Conservation (phyloP, 2,329 filamentous ascomycete genomes). For the Xylaria sp. region DNA sequence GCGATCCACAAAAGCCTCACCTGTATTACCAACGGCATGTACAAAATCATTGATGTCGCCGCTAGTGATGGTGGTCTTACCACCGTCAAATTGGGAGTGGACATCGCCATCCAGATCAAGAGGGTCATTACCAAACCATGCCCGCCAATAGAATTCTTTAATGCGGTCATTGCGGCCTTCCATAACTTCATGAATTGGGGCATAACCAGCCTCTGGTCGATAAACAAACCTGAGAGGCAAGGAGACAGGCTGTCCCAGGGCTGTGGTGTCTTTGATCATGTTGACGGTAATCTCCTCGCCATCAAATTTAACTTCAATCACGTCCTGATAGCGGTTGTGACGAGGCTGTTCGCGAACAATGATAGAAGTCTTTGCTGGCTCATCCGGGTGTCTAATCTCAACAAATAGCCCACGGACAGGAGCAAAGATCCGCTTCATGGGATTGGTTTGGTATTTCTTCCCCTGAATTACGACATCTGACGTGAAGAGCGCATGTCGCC, state of each 20-base stretch:
- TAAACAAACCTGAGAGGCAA: constrained; percentile 91
- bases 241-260: constrained; percentile 82
- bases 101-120: constrained; percentile 87
- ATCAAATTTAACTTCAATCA: constrained; percentile 83
- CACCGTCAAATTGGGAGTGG: constrained; percentile 89
- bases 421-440: constrained; percentile 89
- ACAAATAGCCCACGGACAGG: constrained; percentile 88
- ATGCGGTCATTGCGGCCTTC: constrained; percentile 94
- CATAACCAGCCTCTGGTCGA: constrained; percentile 93
- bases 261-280: constrained; percentile 93
- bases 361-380: constrained; percentile 85
- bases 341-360: constrained; percentile 87
- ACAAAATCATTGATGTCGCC: constrained; percentile 98
- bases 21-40: constrained; percentile 97
- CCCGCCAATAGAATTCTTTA: constrained; percentile 98
- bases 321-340: constrained; percentile 87
- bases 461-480: constrained; percentile 95
- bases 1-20: constrained; percentile 95
- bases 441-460: constrained; percentile 97
- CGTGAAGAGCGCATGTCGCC: constrained; percentile 94
- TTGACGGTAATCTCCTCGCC: constrained; percentile 85
- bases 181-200: constrained; percentile 98
- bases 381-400: constrained; percentile 84
- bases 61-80: constrained; percentile 84
- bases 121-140: constrained; percentile 92